phyloP scores from a whole-genome alignment of 1,139 yeast genomes.

The Pichia sp. region DNA sequence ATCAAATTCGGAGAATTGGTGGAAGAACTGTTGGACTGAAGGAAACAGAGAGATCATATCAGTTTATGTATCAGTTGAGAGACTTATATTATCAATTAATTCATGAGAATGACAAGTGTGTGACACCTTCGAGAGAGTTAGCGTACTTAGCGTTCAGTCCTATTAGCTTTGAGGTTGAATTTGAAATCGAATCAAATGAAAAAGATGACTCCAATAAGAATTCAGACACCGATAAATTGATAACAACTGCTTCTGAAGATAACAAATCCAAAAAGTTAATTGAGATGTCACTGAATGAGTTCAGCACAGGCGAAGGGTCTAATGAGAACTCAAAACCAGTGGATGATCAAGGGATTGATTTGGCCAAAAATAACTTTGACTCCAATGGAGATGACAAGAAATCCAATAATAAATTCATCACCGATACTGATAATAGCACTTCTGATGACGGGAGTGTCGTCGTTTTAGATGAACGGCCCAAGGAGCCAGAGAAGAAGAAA shows the following conservation, averaged over 20 bases:
- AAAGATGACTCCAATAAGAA: not conserved
- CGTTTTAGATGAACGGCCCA: not conserved
- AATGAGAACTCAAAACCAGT: not conserved
- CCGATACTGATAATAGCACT: conserved; percentile 5
- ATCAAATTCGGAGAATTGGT: conserved; percentile 64
- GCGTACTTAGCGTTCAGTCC: conserved; percentile 88
- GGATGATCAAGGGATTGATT: not conserved
- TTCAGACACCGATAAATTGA: not conserved
- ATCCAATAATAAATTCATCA: not conserved
- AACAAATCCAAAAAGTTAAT: not conserved
- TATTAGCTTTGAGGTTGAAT: conserved; percentile 60
- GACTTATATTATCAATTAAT: conserved; percentile 69
- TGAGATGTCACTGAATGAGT: not conserved
- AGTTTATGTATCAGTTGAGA: conserved; percentile 69
- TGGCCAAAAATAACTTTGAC: not conserved
- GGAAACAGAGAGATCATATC: conserved; percentile 77
- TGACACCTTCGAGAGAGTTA: conserved; percentile 76
- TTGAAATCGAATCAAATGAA: conserved; percentile 32
- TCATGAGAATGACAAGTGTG: conserved; percentile 55
- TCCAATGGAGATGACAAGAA: not conserved
- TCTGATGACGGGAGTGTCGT: conserved; percentile 2
- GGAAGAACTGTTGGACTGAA: conserved; percentile 70
- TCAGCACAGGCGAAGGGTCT: not conserved
- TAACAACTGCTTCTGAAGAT: not conserved
- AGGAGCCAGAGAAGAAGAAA: conserved; percentile 2